Evolutionary conservation across 1,284 basidiomycete genomes (phyloP).

Genomic region (Sporisorium exsertum): DNA sequence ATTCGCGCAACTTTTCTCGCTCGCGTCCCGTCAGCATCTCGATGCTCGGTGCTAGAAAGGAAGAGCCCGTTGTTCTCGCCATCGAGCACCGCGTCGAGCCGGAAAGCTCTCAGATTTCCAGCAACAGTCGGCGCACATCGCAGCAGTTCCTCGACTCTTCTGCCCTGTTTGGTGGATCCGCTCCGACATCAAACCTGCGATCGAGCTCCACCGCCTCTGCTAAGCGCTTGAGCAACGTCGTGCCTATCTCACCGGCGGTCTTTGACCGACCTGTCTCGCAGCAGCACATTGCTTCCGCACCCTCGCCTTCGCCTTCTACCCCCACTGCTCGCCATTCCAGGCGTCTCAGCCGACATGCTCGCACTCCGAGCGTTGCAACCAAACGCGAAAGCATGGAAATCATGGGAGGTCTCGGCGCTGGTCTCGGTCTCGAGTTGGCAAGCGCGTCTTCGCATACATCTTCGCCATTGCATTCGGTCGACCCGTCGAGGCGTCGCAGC

Average conservation of each 20-base stretch:
- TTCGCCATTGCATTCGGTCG: slow-evolving; percentile 19
- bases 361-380: slow-evolving; percentile 57
- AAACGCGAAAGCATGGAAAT: slow-evolving; percentile 65
- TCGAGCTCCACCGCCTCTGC: slow-evolving; percentile 5
- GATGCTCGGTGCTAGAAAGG: slow-evolving; percentile 44
- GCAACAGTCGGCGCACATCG: slow-evolving; percentile 20
- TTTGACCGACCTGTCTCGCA: slow-evolving; percentile 26
- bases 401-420: slow-evolving; percentile 61
- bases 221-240: slow-evolving; percentile 21
- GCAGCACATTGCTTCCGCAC: neutral
- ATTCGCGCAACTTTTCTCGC: slow-evolving; percentile 30
- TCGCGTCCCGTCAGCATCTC: slow-evolving; percentile 46
- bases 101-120: neutral
- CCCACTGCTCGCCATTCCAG: slow-evolving; percentile 36
- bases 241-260: slow-evolving; percentile 17
- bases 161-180: slow-evolving; percentile 22
- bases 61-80: slow-evolving; percentile 42
- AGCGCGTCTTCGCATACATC: slow-evolving; percentile 5
- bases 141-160: slow-evolving; percentile 46
- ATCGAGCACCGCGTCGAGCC: slow-evolving; percentile 41
- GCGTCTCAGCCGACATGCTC: slow-evolving; percentile 53
- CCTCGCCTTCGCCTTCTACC: slow-evolving; percentile 16
- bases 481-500: slow-evolving; percentile 38
- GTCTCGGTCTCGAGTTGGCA: slow-evolving; percentile 45
- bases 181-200: slow-evolving; percentile 3